A percentile compares a stretch with the other conserved stretches of the same genome.
Conservation (phyloP, 306 rosid genomes). For the Quercus berberidifolia region DNA sequence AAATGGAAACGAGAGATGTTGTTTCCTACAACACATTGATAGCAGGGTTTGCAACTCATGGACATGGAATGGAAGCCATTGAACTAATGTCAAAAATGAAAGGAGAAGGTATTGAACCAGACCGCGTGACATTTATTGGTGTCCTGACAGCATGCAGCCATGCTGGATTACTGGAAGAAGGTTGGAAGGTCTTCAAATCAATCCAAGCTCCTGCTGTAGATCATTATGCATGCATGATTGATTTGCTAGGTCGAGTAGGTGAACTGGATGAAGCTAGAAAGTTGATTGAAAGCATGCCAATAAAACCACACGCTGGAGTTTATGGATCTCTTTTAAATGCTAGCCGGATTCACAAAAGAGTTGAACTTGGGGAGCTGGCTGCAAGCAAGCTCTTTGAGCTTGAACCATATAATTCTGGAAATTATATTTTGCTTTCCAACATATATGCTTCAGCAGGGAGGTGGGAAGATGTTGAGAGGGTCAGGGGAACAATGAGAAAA, state of each 20-base stretch:
- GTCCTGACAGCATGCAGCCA: constrained; percentile 67
- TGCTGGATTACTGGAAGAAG: constrained; percentile 54
- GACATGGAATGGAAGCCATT: constrained; percentile 53
- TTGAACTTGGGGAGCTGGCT: constrained; percentile 56
- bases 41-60: constrained; percentile 65
- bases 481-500: constrained; percentile 50
- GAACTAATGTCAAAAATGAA: constrained; percentile 48
- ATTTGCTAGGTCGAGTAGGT: constrained; percentile 60
- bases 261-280: constrained; percentile 55
- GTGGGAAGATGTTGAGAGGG: constrained; percentile 62
- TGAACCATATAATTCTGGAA: constrained; percentile 60
- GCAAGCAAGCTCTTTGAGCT: constrained; percentile 57
- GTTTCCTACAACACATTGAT: constrained; percentile 63
- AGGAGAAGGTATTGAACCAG: constrained; percentile 50
- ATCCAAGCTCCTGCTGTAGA: constrained; percentile 54
- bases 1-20: constrained; percentile 47
- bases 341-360: constrained; percentile 49
- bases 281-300: constrained; percentile 54
- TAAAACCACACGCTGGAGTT: constrained; percentile 66
- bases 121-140: constrained; percentile 51
- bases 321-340: constrained; percentile 66
- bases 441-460: constrained; percentile 58
- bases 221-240: constrained; percentile 71
- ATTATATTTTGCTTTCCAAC: constrained; percentile 59
- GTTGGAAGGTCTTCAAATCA: constrained; percentile 50